These are phyloP conservation scores for Cyberlindnera suaveolens DNA, from an alignment of 805 yeast species.

Conservation along the genomic window DNA sequence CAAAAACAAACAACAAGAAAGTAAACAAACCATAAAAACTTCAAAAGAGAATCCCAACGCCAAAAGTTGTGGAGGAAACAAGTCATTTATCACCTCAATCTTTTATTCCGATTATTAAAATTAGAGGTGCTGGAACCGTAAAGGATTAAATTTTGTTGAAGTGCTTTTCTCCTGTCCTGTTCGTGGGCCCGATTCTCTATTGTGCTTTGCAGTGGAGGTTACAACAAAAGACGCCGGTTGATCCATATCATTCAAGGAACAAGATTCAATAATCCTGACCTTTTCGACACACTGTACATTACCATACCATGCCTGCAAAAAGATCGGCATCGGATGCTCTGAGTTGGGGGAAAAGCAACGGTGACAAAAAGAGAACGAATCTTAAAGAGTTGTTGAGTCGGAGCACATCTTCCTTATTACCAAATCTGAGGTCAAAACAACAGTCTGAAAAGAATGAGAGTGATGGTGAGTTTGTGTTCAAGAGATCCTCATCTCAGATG, in stretches of 20 bases:
- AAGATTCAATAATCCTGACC: too few relatives aligned
- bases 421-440: slow-evolving; percentile 4
- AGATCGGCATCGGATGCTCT: neutral
- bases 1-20: slow-evolving; percentile 1
- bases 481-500: slow-evolving; percentile 9
- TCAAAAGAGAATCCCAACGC: neutral
- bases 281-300: too few relatives aligned
- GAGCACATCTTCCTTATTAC: slow-evolving; percentile 6
- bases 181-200: too few relatives aligned
- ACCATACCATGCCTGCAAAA: slow-evolving; percentile 2
- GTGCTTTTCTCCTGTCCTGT: too few relatives aligned
- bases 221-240: too few relatives aligned
- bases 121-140: too few relatives aligned
- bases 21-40: slow-evolving; percentile 3
- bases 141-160: too few relatives aligned
- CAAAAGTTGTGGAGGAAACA: too few relatives aligned
- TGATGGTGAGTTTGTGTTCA: slow-evolving; percentile 21
- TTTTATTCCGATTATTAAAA: too few relatives aligned
- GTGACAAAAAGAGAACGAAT: slow-evolving; percentile 15
- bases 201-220: too few relatives aligned
- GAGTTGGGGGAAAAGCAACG: neutral
- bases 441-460: slow-evolving; percentile 7
- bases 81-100: too few relatives aligned
- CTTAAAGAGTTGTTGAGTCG: slow-evolving; percentile 20
- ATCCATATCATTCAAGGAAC: too few relatives aligned